Evolutionary conservation across 2,329 filamentous ascomycete species (phyloP).

Genomic region (Aspergillus japonicus): DNA sequence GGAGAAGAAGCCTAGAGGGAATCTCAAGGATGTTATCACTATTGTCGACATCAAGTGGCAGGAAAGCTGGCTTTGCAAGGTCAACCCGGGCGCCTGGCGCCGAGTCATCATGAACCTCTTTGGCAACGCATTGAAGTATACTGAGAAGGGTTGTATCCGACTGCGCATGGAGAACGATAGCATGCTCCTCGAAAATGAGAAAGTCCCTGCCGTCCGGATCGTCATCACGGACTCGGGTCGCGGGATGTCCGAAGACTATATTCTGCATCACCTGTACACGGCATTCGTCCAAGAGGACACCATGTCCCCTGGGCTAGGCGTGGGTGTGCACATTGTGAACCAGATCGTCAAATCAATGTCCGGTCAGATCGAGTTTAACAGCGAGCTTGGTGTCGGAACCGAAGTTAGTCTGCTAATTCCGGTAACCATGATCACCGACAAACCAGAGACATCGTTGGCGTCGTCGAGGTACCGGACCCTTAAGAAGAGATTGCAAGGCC

Average conservation of each 20-base stretch:
- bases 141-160: conserved; percentile 9
- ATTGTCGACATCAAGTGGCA: conserved; percentile 10
- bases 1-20: not conserved
- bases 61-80: conserved; percentile 8
- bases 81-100: conserved; percentile 12
- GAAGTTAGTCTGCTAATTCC: conserved; percentile 21
- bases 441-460: not conserved
- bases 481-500: conserved; percentile 13
- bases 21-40: conserved; percentile 2
- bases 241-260: conserved; percentile 29
- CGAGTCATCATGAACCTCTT: conserved; percentile 15
- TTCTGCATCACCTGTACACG: conserved; percentile 45
- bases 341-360: conserved; percentile 29
- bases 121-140: conserved; percentile 15
- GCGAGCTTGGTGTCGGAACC: conserved; percentile 25
- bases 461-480: conserved; percentile 3
- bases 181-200: not conserved
- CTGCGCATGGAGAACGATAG: conserved; percentile 20
- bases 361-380: conserved; percentile 25
- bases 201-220: conserved; percentile 14
- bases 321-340: conserved; percentile 60
- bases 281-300: conserved; percentile 61
- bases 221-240: conserved; percentile 28
- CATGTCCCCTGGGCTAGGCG: conserved; percentile 55
- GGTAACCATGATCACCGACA: not conserved